These are phyloP conservation scores for Suillus hirtellus DNA, from an alignment of 768 basidiomycete genomes.

Conservation along the genomic window DNA sequence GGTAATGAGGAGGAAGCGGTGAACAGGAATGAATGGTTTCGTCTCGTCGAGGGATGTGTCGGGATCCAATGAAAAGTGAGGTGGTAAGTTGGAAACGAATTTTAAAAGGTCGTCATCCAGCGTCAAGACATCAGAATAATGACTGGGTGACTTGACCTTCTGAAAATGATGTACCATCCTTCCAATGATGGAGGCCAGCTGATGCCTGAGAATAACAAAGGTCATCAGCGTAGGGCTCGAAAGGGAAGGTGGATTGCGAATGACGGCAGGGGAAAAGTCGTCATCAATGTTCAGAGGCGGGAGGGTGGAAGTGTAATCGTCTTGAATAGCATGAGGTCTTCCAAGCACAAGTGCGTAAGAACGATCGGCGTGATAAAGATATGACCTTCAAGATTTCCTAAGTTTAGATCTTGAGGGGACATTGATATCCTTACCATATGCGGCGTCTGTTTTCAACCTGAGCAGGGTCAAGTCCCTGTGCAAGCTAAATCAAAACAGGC, in stretches of 20 bases:
- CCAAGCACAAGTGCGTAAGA: conserved; percentile 92
- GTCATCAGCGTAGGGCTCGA: conserved; percentile 80
- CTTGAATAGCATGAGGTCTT: conserved; percentile 86
- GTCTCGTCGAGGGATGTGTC: conserved; percentile 76
- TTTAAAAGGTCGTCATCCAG: conserved; percentile 83
- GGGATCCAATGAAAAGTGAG: conserved; percentile 73
- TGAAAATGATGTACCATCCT: conserved; percentile 94
- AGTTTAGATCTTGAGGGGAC: not conserved
- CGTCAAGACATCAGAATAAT: conserved; percentile 78
- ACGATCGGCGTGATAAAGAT: conserved; percentile 91
- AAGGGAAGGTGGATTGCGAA: conserved; percentile 56
- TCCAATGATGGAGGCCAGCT: conserved; percentile 81
- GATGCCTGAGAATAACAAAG: conserved; percentile 84
- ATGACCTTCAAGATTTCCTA: conserved; percentile 55
- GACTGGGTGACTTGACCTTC: conserved; percentile 71
- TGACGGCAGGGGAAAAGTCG: conserved; percentile 44
- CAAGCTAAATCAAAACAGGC: conserved; percentile 13
- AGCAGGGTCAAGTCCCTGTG: conserved; percentile 67
- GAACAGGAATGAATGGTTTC: conserved; percentile 68
- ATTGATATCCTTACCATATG: conserved; percentile 62
- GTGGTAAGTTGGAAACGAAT: conserved; percentile 76
- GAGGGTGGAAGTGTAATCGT: conserved; percentile 83
- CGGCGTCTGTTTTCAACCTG: conserved; percentile 87
- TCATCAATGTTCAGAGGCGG: conserved; percentile 75
- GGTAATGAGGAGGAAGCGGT: conserved; percentile 86